Conservation (phyloP, 2,329 filamentous ascomycete genomes). For the Pseudocercospora musae region DNA sequence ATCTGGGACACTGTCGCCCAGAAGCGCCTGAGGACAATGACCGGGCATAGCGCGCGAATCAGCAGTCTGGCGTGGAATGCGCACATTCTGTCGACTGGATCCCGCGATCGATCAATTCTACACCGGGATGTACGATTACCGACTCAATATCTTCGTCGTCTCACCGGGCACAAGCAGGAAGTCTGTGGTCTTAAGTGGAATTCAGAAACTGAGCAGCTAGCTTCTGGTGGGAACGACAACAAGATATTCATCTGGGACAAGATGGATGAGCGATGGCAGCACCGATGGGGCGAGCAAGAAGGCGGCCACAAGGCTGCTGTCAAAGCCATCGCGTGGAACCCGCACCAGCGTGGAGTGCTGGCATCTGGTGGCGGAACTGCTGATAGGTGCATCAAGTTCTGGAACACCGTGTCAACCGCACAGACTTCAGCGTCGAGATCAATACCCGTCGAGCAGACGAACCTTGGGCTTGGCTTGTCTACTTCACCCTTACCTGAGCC, state of each 20-base stretch:
- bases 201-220: constrained; percentile 88
- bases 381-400: constrained; percentile 95
- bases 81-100: constrained; percentile 93
- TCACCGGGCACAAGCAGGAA: constrained; percentile 95
- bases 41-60: constrained; percentile 87
- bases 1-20: constrained; percentile 95
- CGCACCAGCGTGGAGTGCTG: constrained; percentile 89
- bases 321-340: constrained; percentile 97
- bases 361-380: constrained; percentile 94
- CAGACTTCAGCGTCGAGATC: constrained; percentile 35
- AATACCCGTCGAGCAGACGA: constrained; percentile 25
- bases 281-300: constrained; percentile 91
- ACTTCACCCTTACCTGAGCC: constrained; percentile 25
- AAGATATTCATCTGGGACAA: constrained; percentile 99
- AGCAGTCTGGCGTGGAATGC: constrained; percentile 97
- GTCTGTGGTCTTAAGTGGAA: constrained; percentile 98
- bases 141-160: constrained; percentile 81
- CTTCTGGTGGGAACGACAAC: constrained; percentile 96
- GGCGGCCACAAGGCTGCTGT: constrained; percentile 95
- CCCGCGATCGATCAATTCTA: constrained; percentile 86
- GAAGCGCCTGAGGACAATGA: constrained; percentile 88
- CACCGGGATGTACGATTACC: constrained; percentile 92
- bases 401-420: constrained; percentile 67
- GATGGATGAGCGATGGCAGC: constrained; percentile 83
- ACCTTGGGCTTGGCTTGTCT: constrained; percentile 28